phyloP scores from a whole-genome alignment of 169 alveolate genomes.

The Blepharisma undulans region DNA sequence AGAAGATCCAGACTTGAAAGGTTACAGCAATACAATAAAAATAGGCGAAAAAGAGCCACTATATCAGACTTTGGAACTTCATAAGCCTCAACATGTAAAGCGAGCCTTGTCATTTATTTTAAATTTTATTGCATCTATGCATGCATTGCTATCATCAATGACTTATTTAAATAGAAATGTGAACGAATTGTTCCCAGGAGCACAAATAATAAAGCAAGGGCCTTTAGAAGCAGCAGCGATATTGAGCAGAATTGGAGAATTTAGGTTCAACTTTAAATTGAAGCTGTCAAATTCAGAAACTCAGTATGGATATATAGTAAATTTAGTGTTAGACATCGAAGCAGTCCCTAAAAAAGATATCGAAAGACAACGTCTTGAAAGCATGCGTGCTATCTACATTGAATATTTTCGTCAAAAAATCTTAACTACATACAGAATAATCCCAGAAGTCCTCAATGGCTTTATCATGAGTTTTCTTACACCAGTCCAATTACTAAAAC shows the following conservation, averaged over 20 bases:
- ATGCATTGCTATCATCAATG: neutral
- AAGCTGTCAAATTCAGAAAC: neutral
- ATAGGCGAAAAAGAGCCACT: neutral
- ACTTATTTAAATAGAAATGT: neutral
- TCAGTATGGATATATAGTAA: neutral
- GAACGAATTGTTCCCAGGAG: neutral
- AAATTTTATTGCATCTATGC: neutral
- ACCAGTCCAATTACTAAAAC: neutral
- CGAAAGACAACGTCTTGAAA: neutral
- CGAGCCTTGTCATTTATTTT: neutral
- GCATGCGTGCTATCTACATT: neutral
- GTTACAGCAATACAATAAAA: neutral
- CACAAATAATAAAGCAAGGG: neutral
- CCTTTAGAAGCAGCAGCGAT: neutral
- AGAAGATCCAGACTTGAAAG: neutral
- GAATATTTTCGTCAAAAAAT: neutral
- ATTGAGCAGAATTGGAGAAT: neutral
- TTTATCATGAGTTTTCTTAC: neutral
- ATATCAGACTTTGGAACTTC: conserved; percentile 15
- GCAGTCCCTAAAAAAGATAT: neutral
- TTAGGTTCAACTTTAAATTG: neutral
- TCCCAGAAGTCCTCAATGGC: neutral
- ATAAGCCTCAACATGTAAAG: conserved; percentile 23
- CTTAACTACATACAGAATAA: neutral
- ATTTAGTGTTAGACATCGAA: neutral